phyloP scores from a whole-genome alignment of 2,329 filamentous ascomycete genomes.

The Aspergillus sp. region DNA sequence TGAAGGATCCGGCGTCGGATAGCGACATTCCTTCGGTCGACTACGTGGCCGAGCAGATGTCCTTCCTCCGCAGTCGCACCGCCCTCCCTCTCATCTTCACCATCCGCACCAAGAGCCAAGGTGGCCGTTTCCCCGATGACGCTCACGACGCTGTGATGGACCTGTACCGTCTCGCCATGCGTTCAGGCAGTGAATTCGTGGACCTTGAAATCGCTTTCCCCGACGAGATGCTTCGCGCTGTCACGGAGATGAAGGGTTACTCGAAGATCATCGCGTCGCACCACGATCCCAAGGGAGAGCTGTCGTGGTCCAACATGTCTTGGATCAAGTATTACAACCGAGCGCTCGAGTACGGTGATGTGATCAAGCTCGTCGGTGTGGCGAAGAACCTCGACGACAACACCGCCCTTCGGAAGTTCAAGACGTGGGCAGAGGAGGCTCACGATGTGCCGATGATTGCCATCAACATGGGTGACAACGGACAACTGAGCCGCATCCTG shows the following conservation, averaged over 20 bases:
- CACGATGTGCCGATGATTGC: slow-evolving; percentile 85
- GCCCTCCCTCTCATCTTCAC: slow-evolving; percentile 88
- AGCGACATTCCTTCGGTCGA: slow-evolving; percentile 63
- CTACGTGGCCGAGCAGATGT: slow-evolving; percentile 77
- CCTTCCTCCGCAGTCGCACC: slow-evolving; percentile 69
- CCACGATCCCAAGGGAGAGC: slow-evolving; percentile 74
- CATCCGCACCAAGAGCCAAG: slow-evolving; percentile 78
- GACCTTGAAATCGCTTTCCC: slow-evolving; percentile 89
- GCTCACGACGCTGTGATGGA: slow-evolving; percentile 67
- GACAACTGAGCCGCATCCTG: slow-evolving; percentile 84
- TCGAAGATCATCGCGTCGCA: slow-evolving; percentile 92
- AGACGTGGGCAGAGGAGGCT: slow-evolving; percentile 66
- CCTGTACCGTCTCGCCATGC: slow-evolving; percentile 75
- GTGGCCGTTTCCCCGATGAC: slow-evolving; percentile 80
- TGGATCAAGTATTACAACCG: slow-evolving; percentile 91
- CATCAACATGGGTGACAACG: slow-evolving; percentile 88
- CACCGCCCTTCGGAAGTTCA: slow-evolving; percentile 79
- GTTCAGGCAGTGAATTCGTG: slow-evolving; percentile 85
- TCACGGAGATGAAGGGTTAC: slow-evolving; percentile 66
- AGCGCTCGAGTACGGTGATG: slow-evolving; percentile 82
- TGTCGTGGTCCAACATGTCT: slow-evolving; percentile 89
- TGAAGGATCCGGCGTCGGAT: slow-evolving; percentile 65
- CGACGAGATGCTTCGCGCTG: slow-evolving; percentile 66
- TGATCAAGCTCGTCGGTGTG: slow-evolving; percentile 90
- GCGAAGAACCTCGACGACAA: slow-evolving; percentile 80